These are phyloP conservation scores for Fusarium scirpi DNA, from an alignment of 2,329 filamentous ascomycete species.

Conservation along the genomic window DNA sequence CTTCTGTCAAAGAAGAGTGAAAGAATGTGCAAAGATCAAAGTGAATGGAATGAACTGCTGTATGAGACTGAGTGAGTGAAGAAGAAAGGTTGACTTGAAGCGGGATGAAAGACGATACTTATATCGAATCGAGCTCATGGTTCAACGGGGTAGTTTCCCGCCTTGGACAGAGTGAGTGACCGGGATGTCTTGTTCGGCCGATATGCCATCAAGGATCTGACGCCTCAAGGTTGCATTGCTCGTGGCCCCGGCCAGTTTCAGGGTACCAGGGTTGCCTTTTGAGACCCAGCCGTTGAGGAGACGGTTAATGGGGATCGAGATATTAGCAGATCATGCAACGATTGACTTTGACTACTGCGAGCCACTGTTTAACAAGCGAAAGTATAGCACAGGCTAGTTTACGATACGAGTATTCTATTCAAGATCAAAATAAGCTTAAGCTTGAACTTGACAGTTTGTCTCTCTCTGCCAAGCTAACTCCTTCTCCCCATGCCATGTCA, in stretches of 20 bases:
- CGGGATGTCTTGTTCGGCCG: constrained; percentile 26
- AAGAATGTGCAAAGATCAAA: constrained; percentile 45
- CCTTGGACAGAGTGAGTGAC: constrained; percentile 19
- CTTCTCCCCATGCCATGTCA: background rate
- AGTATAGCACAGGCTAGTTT: background rate
- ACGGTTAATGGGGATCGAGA: constrained; percentile 3
- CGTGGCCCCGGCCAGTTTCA: constrained; percentile 39
- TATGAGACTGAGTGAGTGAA: constrained; percentile 41
- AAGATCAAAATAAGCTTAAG: background rate
- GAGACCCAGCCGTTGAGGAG: background rate
- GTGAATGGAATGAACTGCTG: constrained; percentile 48
- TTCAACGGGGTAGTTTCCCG: constrained; percentile 21
- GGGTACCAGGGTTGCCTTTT: constrained; percentile 8
- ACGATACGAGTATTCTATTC: background rate
- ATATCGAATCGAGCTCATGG: constrained; percentile 36
- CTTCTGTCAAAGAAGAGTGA: constrained; percentile 51
- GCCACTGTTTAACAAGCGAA: background rate
- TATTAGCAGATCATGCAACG: constrained; percentile 26
- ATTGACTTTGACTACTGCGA: constrained; percentile 1
- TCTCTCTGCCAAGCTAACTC: background rate
- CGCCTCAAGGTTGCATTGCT: constrained; percentile 28
- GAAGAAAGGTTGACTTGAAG: constrained; percentile 9
- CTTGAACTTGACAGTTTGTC: background rate
- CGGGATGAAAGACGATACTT: constrained; percentile 25
- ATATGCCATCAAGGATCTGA: constrained; percentile 34